Percentiles rank a stretch among this genome's conserved stretches.
Evolutionary conservation across 768 basidiomycete species (phyloP).

Genomic region (Sarcodon sp.): DNA sequence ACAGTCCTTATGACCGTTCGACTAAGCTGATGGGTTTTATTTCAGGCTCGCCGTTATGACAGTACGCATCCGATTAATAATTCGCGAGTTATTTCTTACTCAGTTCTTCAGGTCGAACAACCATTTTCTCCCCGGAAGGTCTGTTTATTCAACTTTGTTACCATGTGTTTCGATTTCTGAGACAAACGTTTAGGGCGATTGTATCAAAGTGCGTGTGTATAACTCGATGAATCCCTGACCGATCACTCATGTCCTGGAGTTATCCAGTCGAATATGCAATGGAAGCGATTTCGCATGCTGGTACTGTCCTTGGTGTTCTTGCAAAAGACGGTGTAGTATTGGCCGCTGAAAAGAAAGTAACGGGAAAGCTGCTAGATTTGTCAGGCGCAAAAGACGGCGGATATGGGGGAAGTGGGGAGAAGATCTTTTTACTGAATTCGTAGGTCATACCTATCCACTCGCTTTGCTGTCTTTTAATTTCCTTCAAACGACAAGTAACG

Average conservation of each 20-base stretch:
- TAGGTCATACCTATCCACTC: slow-evolving; percentile 23
- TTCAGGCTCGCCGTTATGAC: slow-evolving; percentile 86
- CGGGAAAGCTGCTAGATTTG: slow-evolving; percentile 92
- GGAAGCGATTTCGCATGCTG: slow-evolving; percentile 97
- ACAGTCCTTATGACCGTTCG: not conserved
- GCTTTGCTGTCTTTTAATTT: not conserved
- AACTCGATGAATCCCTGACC: not conserved
- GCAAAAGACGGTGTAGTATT: slow-evolving; percentile 87
- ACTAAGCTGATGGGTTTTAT: not conserved
- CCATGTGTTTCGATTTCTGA: slow-evolving; percentile 4
- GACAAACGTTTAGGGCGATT: slow-evolving; percentile 57
- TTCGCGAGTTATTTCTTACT: slow-evolving; percentile 6
- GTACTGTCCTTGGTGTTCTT: slow-evolving; percentile 85
- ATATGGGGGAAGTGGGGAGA: slow-evolving; percentile 94
- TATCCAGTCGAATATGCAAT: slow-evolving; percentile 93
- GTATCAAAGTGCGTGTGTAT: slow-evolving; percentile 71
- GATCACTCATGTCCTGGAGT: not conserved
- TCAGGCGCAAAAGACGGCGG: slow-evolving; percentile 77
- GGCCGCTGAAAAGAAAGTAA: slow-evolving; percentile 96
- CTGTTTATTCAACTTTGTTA: slow-evolving; percentile 10
- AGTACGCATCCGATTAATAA: slow-evolving; percentile 30
- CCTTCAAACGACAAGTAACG: slow-evolving; percentile 47
- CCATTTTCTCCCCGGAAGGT: slow-evolving; percentile 99
- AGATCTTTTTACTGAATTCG: slow-evolving; percentile 94
- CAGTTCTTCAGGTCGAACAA: slow-evolving; percentile 65